Evolutionary conservation across 371 early-diverging fungal genomes (phyloP).

Genomic region (Rhizopus stolonifer): DNA sequence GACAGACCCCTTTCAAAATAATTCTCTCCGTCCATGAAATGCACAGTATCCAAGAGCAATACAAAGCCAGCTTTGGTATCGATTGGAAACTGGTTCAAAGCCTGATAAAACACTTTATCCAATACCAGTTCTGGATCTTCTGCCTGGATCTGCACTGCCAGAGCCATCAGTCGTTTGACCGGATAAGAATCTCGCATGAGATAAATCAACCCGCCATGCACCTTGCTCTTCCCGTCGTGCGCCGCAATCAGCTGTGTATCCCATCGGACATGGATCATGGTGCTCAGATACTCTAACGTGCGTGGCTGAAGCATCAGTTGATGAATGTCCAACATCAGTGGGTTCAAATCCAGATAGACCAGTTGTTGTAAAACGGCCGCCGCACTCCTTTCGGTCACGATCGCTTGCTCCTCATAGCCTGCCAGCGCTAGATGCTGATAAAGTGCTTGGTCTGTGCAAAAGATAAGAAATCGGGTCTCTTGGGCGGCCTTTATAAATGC

Average conservation of each 20-base stretch:
- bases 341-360: slow-evolving; percentile 3
- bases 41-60: slow-evolving; percentile 20
- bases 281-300: slow-evolving; percentile 18
- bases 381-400: too few relatives aligned
- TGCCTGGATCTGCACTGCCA: slow-evolving; percentile 15
- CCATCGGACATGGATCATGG: slow-evolving; percentile 13
- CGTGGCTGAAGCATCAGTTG: slow-evolving; percentile 15
- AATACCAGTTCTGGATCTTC: neutral
- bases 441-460: slow-evolving; percentile 16
- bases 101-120: slow-evolving; percentile 21
- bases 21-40: slow-evolving; percentile 22
- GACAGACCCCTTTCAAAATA: slow-evolving; percentile 16
- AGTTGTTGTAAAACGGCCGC: slow-evolving; percentile 18
- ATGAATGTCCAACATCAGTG: slow-evolving; percentile 20
- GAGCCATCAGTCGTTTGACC: slow-evolving; percentile 17
- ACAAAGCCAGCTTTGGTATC: slow-evolving; percentile 21
- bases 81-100: slow-evolving; percentile 12
- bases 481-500: slow-evolving; percentile 6
- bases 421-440: slow-evolving; percentile 19
- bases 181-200: slow-evolving; percentile 5
- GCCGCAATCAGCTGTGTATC: slow-evolving; percentile 21
- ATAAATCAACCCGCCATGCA: slow-evolving; percentile 10
- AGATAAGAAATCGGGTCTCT: slow-evolving; percentile 12
- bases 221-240: slow-evolving; percentile 4
- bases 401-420: slow-evolving; percentile 17